Percentiles rank a stretch among this genome's conserved stretches.
phyloP scores from a whole-genome alignment of 306 rosid species.

The Benincasa hispida region DNA sequence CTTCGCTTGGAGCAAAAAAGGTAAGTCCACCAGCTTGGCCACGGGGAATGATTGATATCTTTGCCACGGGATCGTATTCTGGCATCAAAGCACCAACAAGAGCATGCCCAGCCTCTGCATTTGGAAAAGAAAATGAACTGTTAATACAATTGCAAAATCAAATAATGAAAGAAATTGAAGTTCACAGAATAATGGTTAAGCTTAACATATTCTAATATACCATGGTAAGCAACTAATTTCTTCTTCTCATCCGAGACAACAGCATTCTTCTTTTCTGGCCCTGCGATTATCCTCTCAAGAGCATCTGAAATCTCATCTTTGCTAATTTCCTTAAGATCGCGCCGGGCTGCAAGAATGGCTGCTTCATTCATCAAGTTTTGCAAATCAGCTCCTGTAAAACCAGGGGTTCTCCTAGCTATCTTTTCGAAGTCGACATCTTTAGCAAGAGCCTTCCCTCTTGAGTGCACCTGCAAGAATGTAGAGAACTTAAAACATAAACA shows the following conservation, averaged over 20 bases:
- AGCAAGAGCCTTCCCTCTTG: slow-evolving; percentile 76
- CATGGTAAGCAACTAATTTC: slow-evolving; percentile 80
- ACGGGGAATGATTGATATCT: slow-evolving; percentile 94
- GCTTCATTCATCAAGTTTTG: slow-evolving; percentile 98
- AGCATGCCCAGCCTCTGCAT: slow-evolving; percentile 98
- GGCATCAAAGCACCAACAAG: slow-evolving; percentile 63
- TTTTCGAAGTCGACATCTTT: slow-evolving; percentile 96
- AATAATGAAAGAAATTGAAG: neutral
- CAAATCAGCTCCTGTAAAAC: slow-evolving; percentile 71
- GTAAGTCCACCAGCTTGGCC: slow-evolving; percentile 71
- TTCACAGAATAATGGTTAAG: neutral
- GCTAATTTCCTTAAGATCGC: slow-evolving; percentile 94
- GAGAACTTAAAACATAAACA: neutral
- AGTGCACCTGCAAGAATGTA: slow-evolving; percentile 46
- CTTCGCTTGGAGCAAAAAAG: slow-evolving; percentile 58
- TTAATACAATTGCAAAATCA: neutral
- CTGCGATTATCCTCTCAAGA: slow-evolving; percentile 91
- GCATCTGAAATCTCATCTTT: slow-evolving; percentile 98
- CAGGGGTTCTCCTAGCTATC: slow-evolving; percentile 94
- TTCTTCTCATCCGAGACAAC: slow-evolving; percentile 96
- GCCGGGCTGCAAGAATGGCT: slow-evolving; percentile 98
- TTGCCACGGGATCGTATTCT: slow-evolving; percentile 72
- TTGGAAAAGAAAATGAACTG: neutral
- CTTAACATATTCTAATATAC: slow-evolving; percentile 9
- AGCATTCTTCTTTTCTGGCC: slow-evolving; percentile 98